Evolutionary conservation across 176 grass and related monocot species (phyloP).

Genomic region (Olyra latifolia): DNA sequence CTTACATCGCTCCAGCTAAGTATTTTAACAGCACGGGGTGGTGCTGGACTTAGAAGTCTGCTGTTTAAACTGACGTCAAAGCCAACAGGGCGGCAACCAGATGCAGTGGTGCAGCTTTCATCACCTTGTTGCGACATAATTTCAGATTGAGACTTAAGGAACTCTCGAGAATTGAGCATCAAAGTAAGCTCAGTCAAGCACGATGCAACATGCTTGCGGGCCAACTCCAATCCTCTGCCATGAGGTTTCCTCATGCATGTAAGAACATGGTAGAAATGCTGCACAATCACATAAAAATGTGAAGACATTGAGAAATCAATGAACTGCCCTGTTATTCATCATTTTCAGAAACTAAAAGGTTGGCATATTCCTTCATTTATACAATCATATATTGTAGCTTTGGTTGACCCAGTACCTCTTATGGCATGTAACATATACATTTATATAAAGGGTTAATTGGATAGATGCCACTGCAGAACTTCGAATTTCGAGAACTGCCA

Average conservation of each 20-base stretch:
- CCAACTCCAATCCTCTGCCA: constrained; percentile 85
- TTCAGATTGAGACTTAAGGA: constrained; percentile 63
- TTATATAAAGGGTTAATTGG: too few relatives aligned
- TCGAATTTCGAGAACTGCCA: too few relatives aligned
- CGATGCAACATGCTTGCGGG: constrained; percentile 73
- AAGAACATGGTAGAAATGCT: constrained; percentile 91
- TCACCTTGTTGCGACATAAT: constrained; percentile 51
- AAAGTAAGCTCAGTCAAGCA: constrained; percentile 82
- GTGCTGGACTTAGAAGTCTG: constrained; percentile 75
- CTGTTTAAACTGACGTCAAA: constrained; percentile 92
- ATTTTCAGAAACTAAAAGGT: background rate
- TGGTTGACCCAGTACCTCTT: background rate
- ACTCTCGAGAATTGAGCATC: constrained; percentile 72
- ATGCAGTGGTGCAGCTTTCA: constrained; percentile 85
- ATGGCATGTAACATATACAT: background rate
- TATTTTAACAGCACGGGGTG: constrained; percentile 75
- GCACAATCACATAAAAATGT: constrained; percentile 33
- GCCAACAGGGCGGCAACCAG: constrained; percentile 76
- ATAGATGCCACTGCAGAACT: too few relatives aligned
- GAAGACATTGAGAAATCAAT: constrained; percentile 27
- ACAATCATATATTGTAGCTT: background rate
- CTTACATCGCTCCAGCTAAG: constrained; percentile 88
- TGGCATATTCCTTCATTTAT: background rate
- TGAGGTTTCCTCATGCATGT: constrained; percentile 73
- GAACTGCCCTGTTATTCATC: background rate